Evolutionary conservation across 257 asterid species (phyloP).

Genomic region (Solanum habrochaites): DNA sequence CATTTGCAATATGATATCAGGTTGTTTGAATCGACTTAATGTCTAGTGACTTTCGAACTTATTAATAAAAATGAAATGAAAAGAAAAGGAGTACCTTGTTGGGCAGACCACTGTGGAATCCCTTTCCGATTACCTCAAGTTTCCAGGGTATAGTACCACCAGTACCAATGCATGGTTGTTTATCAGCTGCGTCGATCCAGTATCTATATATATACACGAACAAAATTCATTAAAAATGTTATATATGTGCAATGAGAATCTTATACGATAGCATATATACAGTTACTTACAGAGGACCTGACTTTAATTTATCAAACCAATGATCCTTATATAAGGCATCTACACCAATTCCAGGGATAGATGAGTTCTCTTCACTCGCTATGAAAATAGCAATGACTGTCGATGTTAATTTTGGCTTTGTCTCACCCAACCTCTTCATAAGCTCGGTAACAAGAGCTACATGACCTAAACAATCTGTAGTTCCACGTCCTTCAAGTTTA

Average conservation of each 20-base stretch:
- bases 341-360: conserved; percentile 90
- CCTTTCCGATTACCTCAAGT: conserved; percentile 71
- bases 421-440: conserved; percentile 69
- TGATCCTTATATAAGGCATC: conserved; percentile 79
- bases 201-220: conserved; percentile 40
- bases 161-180: conserved; percentile 97
- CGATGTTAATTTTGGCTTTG: conserved; percentile 61
- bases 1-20: background rate
- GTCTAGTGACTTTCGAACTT: too few species aligned
- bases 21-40: too few species aligned
- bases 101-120: conserved; percentile 90
- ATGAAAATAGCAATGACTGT: conserved; percentile 91
- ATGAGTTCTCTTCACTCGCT: conserved; percentile 96
- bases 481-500: conserved; percentile 89
- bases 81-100: conserved; percentile 48
- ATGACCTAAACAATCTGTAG: conserved; percentile 94
- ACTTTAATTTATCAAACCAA: conserved; percentile 60
- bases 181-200: conserved; percentile 98
- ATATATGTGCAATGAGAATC: background rate
- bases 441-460: conserved; percentile 91
- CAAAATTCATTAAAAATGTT: background rate
- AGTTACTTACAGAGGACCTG: conserved; percentile 73
- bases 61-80: too few species aligned
- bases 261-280: background rate
- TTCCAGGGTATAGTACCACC: conserved; percentile 97